A percentile compares a stretch with the other conserved stretches of the same genome.
These are phyloP conservation scores for Penicillium crustosum DNA, from an alignment of 2,329 filamentous ascomycete genomes.

Conservation along the genomic window DNA sequence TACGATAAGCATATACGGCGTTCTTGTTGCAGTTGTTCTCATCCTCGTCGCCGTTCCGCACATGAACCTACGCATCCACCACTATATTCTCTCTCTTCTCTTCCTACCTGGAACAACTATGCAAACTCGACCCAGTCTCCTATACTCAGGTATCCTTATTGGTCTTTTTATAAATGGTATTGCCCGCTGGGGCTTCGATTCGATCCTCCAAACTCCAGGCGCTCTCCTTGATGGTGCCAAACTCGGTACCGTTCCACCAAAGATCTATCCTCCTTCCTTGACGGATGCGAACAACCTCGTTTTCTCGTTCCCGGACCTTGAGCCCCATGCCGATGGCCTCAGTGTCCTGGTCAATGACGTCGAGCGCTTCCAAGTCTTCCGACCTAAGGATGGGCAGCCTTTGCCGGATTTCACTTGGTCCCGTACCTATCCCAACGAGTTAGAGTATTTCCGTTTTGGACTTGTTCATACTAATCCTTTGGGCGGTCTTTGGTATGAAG, in stretches of 20 bases:
- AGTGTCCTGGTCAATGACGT: slow-evolving; percentile 63
- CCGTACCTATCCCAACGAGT: slow-evolving; percentile 28
- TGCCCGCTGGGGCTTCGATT: slow-evolving; percentile 63
- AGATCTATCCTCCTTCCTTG: slow-evolving; percentile 24
- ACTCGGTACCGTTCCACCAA: slow-evolving; percentile 35
- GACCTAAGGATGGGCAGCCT: slow-evolving; percentile 36
- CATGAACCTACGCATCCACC: slow-evolving; percentile 62
- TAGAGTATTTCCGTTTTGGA: slow-evolving; percentile 47
- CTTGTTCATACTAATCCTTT: slow-evolving; percentile 39
- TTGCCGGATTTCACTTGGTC: slow-evolving; percentile 38
- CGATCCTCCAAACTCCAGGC: slow-evolving; percentile 58
- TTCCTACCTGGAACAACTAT: slow-evolving; percentile 59
- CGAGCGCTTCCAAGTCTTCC: slow-evolving; percentile 56
- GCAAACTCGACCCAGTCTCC: slow-evolving; percentile 58
- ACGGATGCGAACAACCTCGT: slow-evolving; percentile 31
- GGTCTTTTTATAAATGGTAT: slow-evolving; percentile 64
- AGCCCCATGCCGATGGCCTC: slow-evolving; percentile 51
- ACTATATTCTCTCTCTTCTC: slow-evolving; percentile 61
- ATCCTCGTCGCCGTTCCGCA: slow-evolving; percentile 55
- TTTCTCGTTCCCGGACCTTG: slow-evolving; percentile 37
- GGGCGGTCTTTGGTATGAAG: slow-evolving; percentile 43
- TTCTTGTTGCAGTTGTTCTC: slow-evolving; percentile 46
- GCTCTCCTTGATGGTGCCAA: slow-evolving; percentile 45
- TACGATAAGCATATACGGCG: slow-evolving; percentile 46
- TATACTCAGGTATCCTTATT: slow-evolving; percentile 62